Base-by-base conservation (phyloP, 371 early-diverging fungal species). In the Zychaea mexicana region DNA sequence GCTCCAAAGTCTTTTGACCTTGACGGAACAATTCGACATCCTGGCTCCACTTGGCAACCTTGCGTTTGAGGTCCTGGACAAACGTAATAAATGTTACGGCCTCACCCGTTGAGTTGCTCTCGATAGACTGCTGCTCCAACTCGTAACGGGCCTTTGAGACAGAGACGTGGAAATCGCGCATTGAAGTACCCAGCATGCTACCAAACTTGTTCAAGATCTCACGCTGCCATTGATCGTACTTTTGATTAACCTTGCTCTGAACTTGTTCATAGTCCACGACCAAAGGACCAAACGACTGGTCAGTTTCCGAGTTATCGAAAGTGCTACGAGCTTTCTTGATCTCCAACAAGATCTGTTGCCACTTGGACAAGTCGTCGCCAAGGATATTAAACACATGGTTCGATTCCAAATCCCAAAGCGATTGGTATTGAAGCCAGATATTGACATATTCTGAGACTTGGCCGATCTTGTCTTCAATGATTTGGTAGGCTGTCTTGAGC, bases 371-470 rank as follows among this genome's bases (percentile, higher is more conserved):
- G 66, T 98, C 94, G 27, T 96, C 95, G 33, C 96, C 97, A n/a
- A 99, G 85, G 32, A 86, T 84, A 47, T 83, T 78, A 67, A 90
- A 90, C 26, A 98, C 92, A 36, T 87, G 82, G 67, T 90, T 92
- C 0, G 90, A 84, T 68, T 97, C 97, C 38, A 97, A 83, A 74
- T 98, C 98, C 98, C 98, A 98, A 24, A 99, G 84, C 5, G 95
- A 92, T 74, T 99, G 99, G 77, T 98, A 98, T 70, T 93, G 95
- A 9, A 97, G 84, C 99, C 99, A 99, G 57, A 95, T 91, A 52
- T 87, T 85, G 53, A 96, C 94, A 67, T 99, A 99, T 31, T 88
- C 85, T 17, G 84, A 81, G 12, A 95, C 95, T 71, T 93, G 86
- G 24, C 81, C 67, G 22, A 94, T 81, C 79, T 91, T 94, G 30